Evolutionary conservation across 495 filamentous ascomycete genomes (phyloP).

Genomic region (Hypoxylon trugodes): DNA sequence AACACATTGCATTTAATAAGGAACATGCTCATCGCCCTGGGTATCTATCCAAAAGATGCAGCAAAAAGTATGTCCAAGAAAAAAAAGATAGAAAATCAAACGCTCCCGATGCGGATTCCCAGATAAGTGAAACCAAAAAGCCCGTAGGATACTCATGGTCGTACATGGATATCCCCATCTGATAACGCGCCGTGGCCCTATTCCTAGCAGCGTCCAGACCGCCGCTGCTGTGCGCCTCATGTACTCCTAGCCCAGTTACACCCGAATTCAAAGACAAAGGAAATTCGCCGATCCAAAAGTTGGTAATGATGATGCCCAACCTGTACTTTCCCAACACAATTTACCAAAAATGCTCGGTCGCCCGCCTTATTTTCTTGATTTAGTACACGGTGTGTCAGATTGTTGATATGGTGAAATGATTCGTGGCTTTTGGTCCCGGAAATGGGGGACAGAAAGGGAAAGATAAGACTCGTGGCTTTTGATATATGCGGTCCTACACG

Average conservation of each 20-base stretch:
- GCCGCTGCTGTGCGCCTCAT: conserved; percentile 29
- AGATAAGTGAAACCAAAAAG: conserved; percentile 6
- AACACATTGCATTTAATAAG: conserved; percentile 3
- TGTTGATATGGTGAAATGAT: conserved; percentile 3
- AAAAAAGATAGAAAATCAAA: conserved; percentile 10
- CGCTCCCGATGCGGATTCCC: conserved; percentile 17
- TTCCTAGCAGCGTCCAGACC: conserved; percentile 16
- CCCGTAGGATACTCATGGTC: conserved; percentile 6
- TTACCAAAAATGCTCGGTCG: conserved; percentile 13
- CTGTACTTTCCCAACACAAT: conserved; percentile 11
- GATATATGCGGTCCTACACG: conserved; percentile 20
- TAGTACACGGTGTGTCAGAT: conserved; percentile 3
- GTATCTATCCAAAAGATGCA: conserved; percentile 34
- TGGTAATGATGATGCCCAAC: conserved; percentile 11
- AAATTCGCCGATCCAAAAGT: conserved; percentile 21
- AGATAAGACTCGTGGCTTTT: conserved; percentile 20
- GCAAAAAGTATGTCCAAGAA: background rate
- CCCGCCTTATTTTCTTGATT: conserved; percentile 9
- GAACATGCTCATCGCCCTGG: conserved; percentile 28
- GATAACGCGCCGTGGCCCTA: conserved; percentile 30
- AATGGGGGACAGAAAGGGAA: background rate
- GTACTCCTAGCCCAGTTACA: conserved; percentile 21
- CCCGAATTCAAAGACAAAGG: conserved; percentile 21
- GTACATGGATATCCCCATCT: conserved; percentile 26
- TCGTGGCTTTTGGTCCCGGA: conserved; percentile 16